Evolutionary conservation across 495 filamentous ascomycete genomes (phyloP), one percentile per base, ranked within the genome.

Genomic region (Penicillium paradoxum): DNA sequence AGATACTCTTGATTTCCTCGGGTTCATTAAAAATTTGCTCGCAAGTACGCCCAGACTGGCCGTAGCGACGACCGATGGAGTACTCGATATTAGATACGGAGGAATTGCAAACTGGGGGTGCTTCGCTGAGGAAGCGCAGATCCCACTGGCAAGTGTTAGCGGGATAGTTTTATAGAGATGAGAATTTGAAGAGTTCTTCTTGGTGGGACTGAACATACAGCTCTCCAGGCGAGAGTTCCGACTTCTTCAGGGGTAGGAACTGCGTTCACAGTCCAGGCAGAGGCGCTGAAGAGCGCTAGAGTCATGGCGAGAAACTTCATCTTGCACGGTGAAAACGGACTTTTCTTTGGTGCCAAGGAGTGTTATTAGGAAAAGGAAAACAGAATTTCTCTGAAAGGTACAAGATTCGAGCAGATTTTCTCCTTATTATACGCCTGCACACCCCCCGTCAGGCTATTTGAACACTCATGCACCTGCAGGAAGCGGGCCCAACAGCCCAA

Each of bases 1-100:
- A 64, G 42, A 71, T 53, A 24, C 59, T 68, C 44, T 68, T 60
- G 40, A 69, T 53, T 2, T 46, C 34, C 2, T n/a, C n/a, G n/a
- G 47, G 47, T 0, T 40, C 13, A 27, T 69, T 64, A n/a, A 45
- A 44, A 17, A 38, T 10, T 14, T 51, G 30, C 19, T 47, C 17
- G 33, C 66, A 64, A 4, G 19, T 14, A 3, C 50, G 40, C 5
- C 17, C 34, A 1, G 24, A 21, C 0, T 56, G 36, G 0, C 64
- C 68, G 14, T 46, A 57, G n/a, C 50, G 47, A 15, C 65, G 60
- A 25, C 37, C 57, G 13, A 71, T 40, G 11, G 56, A 58, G 4
- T 58, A 18, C 17, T 59, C 39, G 38, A 59, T 27, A 34, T 66
- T 66, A 45, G 58, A 56, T n/a, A 18, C 24, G 45, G 60, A 54